A percentile compares a stretch with the other conserved stretches of the same genome.
These are phyloP conservation scores for Prasinococcaceae sp. DNA, from an alignment of 139 green algal genomes.

Conservation along the genomic window DNA sequence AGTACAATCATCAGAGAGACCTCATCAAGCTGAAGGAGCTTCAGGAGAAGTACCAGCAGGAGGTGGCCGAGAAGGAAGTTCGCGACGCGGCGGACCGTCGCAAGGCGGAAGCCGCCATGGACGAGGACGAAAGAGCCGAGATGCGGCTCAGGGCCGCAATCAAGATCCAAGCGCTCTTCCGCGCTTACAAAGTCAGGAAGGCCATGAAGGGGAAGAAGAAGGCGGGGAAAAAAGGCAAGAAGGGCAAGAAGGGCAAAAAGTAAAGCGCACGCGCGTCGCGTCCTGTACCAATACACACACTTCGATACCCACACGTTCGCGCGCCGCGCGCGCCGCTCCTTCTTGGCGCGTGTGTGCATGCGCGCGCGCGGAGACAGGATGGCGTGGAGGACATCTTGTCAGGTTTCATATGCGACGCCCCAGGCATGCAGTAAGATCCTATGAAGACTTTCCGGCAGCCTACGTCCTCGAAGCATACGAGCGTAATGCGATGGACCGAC, in stretches of 20 bases:
- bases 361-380: too few species aligned
- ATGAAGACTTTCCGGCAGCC: too few species aligned
- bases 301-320: too few species aligned
- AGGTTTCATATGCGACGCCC: too few species aligned
- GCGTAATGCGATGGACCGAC: too few species aligned
- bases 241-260: not conserved
- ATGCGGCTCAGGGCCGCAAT: not conserved
- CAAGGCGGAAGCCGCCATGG: not conserved
- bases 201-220: slow-evolving; percentile 2
- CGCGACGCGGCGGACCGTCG: not conserved
- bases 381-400: too few species aligned
- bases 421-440: too few species aligned
- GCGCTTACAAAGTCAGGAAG: not conserved
- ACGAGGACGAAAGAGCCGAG: not conserved
- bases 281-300: too few species aligned
- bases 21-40: slow-evolving; percentile 10
- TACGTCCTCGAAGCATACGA: too few species aligned
- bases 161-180: slow-evolving; percentile 9
- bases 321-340: too few species aligned
- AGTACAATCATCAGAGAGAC: slow-evolving; percentile 5
- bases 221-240: not conserved
- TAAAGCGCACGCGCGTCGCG: too few species aligned
- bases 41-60: slow-evolving; percentile 2
- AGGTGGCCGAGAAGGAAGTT: slow-evolving; percentile 4
- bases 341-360: too few species aligned